Percentiles rank a stretch among this genome's conserved stretches.
phyloP scores from a whole-genome alignment of 78 protist species.

The Parvularia atlantis region DNA sequence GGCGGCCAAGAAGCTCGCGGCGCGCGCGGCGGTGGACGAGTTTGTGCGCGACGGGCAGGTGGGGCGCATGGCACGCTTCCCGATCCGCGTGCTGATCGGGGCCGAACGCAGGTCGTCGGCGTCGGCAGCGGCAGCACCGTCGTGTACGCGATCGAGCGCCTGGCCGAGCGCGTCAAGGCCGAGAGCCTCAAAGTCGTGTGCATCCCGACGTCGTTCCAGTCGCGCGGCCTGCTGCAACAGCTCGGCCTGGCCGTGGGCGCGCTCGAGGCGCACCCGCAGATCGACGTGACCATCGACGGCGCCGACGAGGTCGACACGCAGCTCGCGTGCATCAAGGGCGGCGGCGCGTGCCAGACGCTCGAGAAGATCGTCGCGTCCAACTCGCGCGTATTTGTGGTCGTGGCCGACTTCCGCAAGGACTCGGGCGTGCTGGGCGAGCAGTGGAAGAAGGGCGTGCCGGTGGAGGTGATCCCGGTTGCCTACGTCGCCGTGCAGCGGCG shows the following conservation, averaged over 20 bases:
- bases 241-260: conserved; percentile 33
- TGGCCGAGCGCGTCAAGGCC: conserved; percentile 23
- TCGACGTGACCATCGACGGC: conserved; percentile 75
- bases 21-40: conserved; percentile 29
- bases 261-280: conserved; percentile 29
- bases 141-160: conserved; percentile 62
- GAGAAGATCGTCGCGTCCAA: conserved; percentile 62
- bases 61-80: neutral
- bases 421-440: conserved; percentile 15
- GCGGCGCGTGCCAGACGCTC: conserved; percentile 49
- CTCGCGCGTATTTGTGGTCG: conserved; percentile 42
- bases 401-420: conserved; percentile 64
- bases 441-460: conserved; percentile 71
- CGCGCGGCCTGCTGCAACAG: neutral
- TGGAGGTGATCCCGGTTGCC: conserved; percentile 65
- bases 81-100: neutral
- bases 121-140: conserved; percentile 76
- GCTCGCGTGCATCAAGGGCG: conserved; percentile 26
- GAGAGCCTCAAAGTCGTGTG: conserved; percentile 26
- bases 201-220: conserved; percentile 79
- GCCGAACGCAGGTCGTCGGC: conserved; percentile 38
- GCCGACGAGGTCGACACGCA: conserved; percentile 58
- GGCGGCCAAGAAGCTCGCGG: conserved; percentile 15
- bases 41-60: neutral
- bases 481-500: neutral